Base-by-base conservation (phyloP, 2,329 filamentous ascomycete genomes). In the Leptographium wingfieldii region DNA sequence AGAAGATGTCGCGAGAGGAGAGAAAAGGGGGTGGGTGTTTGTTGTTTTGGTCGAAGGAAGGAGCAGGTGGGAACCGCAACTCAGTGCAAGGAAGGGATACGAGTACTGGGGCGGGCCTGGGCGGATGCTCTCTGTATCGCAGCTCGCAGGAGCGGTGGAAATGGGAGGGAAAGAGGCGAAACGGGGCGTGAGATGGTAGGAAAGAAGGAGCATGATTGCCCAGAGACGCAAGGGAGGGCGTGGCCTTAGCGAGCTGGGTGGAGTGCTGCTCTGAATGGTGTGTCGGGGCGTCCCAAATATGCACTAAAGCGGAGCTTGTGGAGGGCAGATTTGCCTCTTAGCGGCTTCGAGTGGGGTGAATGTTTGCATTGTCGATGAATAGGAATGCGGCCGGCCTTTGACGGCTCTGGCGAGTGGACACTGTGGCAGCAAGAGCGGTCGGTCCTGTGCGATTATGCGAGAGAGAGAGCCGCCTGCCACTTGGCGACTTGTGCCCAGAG, bases 1-100 rank as follows among this genome's bases (percentile, higher is more conserved):
- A 55, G 48, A 58, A 53, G 22, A 25, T 52, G 56, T n/a, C 46
- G 59, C 27, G 55, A 57, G 54, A 59, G 22, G 40, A 54, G 40
- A 48, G 35, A 57, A 57, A 60, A 57, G 59, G 55, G 56, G 59
- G 52, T 31, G n/a, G 35, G 38, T 46, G 56, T 59, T 60, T 60
- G 56, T 59, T 60, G 63, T 57, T 63, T 59, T 61, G 60, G 59
- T 40, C 52, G 60, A 49, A 65, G 60, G 64, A 60, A 53, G 56
- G 49, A 29, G 57, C 14, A 38, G 33, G 19, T 33, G 57, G 38
- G 27, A 52, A 43, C n/a, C 29, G 51, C 22, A 27, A 59, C 35
- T 27, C 35, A 55, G 51, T 43, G 40, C 12, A 19, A 46, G 43
- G 19, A 25, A 48, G 16, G 40, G 27, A 31, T 11, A 38, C n/a